These are phyloP conservation scores for Lagenaria siceraria DNA, from an alignment of 306 rosid genomes.

Conservation along the genomic window DNA sequence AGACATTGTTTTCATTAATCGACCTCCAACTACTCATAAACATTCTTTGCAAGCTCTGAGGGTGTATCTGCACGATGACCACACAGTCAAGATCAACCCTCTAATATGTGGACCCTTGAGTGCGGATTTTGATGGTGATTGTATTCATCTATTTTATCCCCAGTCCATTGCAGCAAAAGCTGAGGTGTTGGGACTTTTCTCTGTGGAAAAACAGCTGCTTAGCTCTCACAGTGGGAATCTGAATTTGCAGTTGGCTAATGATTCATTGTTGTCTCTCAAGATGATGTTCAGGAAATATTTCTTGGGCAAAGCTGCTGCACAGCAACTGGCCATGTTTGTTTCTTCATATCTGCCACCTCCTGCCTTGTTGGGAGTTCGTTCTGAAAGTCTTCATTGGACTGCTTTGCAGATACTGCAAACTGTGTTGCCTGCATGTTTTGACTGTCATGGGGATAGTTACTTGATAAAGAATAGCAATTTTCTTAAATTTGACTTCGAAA, in stretches of 20 bases:
- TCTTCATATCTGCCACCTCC: constrained; percentile 52
- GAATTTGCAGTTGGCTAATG: constrained; percentile 59
- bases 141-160: constrained; percentile 82
- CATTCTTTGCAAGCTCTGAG: constrained; percentile 85
- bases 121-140: constrained; percentile 95
- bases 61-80: constrained; percentile 78
- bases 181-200: constrained; percentile 79
- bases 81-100: constrained; percentile 85
- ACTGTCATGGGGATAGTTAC: constrained; percentile 54
- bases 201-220: constrained; percentile 79
- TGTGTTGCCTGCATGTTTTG: constrained; percentile 54
- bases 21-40: constrained; percentile 94
- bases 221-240: constrained; percentile 90
- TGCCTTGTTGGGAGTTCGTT: constrained; percentile 35
- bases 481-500: constrained; percentile 35
- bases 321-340: constrained; percentile 73
- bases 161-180: constrained; percentile 90
- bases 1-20: constrained; percentile 73
- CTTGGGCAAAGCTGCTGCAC: constrained; percentile 37
- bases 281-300: constrained; percentile 38
- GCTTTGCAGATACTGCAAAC: constrained; percentile 66
- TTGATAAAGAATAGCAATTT: constrained; percentile 45
- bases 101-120: constrained; percentile 88
- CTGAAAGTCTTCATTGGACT: constrained; percentile 56
- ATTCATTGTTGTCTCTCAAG: constrained; percentile 61